These are phyloP conservation scores for Backusella morwellensis DNA, from an alignment of 192 early-diverging fungal species.

Conservation along the genomic window DNA sequence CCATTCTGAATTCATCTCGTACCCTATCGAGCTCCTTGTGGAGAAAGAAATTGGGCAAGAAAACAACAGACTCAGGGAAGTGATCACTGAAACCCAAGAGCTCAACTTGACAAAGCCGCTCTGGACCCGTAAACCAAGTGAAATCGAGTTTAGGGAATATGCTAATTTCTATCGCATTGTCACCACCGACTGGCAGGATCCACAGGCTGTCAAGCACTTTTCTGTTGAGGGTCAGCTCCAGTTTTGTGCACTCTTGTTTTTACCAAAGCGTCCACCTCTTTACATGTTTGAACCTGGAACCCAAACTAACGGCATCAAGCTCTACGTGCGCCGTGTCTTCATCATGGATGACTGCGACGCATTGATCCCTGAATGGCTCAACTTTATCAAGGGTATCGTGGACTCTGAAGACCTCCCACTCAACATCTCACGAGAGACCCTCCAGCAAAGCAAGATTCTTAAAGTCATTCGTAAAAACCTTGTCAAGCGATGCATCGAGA, in stretches of 20 bases:
- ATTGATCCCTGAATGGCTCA: slow-evolving; percentile 98
- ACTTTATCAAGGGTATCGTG: slow-evolving; percentile 99
- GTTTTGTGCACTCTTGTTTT: slow-evolving; percentile 97
- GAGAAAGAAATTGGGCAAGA: slow-evolving; percentile 98
- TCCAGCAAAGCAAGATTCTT: slow-evolving; percentile 99
- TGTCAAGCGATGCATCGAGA: slow-evolving; percentile 98
- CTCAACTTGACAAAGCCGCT: slow-evolving; percentile 99
- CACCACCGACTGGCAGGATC: slow-evolving; percentile 99
- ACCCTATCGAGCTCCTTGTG: slow-evolving; percentile 95
- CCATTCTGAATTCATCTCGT: slow-evolving; percentile 99
- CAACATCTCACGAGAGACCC: slow-evolving; percentile 99
- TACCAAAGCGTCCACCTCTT: slow-evolving; percentile 94
- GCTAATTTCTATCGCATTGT: slow-evolving; percentile 96
- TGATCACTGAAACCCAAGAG: slow-evolving; percentile 82
- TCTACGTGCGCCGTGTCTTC: slow-evolving; percentile 99
- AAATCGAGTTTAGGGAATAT: slow-evolving; percentile 95
- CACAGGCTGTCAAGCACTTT: slow-evolving; percentile 97
- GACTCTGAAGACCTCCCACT: slow-evolving; percentile 99
- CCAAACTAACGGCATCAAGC: slow-evolving; percentile 99
- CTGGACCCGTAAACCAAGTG: slow-evolving; percentile 98
- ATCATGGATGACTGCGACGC: slow-evolving; percentile 99
- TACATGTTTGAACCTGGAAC: slow-evolving; percentile 97
- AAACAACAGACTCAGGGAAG: slow-evolving; percentile 70
- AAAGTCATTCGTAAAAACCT: slow-evolving; percentile 99
- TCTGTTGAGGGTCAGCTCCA: slow-evolving; percentile 99